Percentiles rank a stretch among this genome's conserved stretches.
These are phyloP conservation scores for Sporothrix pallida DNA, from an alignment of 2,329 filamentous ascomycete species.

Conservation along the genomic window DNA sequence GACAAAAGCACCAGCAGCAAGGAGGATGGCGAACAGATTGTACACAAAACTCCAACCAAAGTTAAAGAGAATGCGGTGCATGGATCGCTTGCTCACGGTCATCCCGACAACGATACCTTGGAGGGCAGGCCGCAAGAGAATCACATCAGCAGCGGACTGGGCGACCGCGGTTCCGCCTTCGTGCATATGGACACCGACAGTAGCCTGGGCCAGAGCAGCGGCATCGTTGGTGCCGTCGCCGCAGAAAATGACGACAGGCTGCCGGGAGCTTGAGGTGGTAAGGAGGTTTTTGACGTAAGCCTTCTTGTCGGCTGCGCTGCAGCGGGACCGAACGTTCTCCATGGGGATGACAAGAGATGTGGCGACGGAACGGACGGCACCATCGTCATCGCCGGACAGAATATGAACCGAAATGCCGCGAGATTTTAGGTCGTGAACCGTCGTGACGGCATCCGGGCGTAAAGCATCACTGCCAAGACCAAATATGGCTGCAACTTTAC, in stretches of 20 bases:
- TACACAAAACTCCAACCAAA: slow-evolving; percentile 74
- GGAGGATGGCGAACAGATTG: slow-evolving; percentile 70
- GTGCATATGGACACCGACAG: slow-evolving; percentile 73
- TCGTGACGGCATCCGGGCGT: slow-evolving; percentile 50
- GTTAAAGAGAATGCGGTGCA: slow-evolving; percentile 66
- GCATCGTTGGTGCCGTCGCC: slow-evolving; percentile 85
- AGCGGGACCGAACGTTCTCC: slow-evolving; percentile 50
- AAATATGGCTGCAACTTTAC: slow-evolving; percentile 49
- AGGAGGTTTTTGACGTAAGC: slow-evolving; percentile 52
- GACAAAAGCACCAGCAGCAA: slow-evolving; percentile 68
- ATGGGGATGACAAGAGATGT: slow-evolving; percentile 49
- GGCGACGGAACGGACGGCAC: slow-evolving; percentile 53
- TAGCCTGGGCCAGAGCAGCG: slow-evolving; percentile 71
- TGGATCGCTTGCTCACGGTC: slow-evolving; percentile 54
- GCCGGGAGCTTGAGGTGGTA: slow-evolving; percentile 37
- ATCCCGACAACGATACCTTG: slow-evolving; percentile 63
- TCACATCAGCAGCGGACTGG: slow-evolving; percentile 69
- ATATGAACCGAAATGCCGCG: slow-evolving; percentile 54
- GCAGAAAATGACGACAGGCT: slow-evolving; percentile 65
- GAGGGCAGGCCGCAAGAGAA: slow-evolving; percentile 65
- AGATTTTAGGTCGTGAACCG: slow-evolving; percentile 47
- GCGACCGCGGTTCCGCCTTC: slow-evolving; percentile 66
- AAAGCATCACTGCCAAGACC: slow-evolving; percentile 56
- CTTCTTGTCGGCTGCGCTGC: slow-evolving; percentile 54
- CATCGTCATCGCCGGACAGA: slow-evolving; percentile 60